A percentile compares a stretch with the other conserved stretches of the same genome.
phyloP scores from a whole-genome alignment of 768 basidiomycete species.

The Russula olivacea region DNA sequence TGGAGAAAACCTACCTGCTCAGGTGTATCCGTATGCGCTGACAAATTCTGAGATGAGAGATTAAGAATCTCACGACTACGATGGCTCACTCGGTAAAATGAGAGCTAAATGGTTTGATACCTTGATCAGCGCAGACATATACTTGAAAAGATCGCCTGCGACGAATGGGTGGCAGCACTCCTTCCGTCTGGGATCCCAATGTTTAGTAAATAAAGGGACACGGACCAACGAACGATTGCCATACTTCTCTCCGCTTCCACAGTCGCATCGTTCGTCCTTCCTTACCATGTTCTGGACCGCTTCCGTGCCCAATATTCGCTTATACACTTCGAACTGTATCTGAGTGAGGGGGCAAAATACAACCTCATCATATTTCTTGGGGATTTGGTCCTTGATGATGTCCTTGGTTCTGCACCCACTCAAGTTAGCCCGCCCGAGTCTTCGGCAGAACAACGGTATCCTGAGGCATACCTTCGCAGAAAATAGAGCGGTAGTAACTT shows the following conservation, averaged over 20 bases:
- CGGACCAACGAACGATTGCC: constrained; percentile 18
- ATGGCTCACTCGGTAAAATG: constrained; percentile 65
- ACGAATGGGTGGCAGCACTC: constrained; percentile 49
- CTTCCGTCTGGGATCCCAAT: constrained; percentile 43
- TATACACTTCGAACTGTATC: constrained; percentile 69
- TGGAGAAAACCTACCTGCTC: constrained; percentile 49
- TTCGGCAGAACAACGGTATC: not conserved
- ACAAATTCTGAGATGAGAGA: not conserved
- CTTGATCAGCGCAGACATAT: constrained; percentile 77
- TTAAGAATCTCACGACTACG: not conserved
- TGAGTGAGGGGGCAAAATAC: constrained; percentile 87
- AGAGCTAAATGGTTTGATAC: constrained; percentile 84
- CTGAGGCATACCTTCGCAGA: constrained; percentile 54
- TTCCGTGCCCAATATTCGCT: constrained; percentile 54
- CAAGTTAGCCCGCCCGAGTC: not conserved
- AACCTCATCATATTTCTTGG: constrained; percentile 82
- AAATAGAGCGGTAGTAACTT: constrained; percentile 79
- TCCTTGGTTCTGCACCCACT: constrained; percentile 55
- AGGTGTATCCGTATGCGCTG: constrained; percentile 60
- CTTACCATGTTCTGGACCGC: constrained; percentile 66
- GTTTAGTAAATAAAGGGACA: constrained; percentile 24
- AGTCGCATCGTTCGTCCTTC: constrained; percentile 68
- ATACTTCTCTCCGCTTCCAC: constrained; percentile 56
- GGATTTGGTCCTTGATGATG: constrained; percentile 74
- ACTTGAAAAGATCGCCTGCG: constrained; percentile 58